Base-by-base conservation (phyloP, 2,329 filamentous ascomycete genomes). In the Aspergillus latus region DNA sequence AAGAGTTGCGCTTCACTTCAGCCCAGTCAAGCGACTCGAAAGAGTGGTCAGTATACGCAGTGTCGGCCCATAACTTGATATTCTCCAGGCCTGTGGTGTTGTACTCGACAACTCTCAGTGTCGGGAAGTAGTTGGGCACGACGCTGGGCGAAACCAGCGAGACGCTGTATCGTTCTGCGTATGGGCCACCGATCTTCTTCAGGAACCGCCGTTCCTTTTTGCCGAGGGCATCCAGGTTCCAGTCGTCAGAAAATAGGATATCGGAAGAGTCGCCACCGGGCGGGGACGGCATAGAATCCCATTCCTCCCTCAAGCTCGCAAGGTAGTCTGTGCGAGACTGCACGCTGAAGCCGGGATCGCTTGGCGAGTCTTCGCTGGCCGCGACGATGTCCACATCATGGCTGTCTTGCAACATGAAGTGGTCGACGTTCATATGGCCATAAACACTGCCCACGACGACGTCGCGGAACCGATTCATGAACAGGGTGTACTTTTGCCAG, bases 351-450 rank as follows among this genome's bases (percentile, higher is more conserved):
- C 47, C 70, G 51, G 34, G 65, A 58, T 16, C 66, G 52, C n/a
- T 47, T 42, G 21, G 8, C 36, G 26, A 30, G n/a, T 48, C 34
- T 8, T 45, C 45, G 7, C 71, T 64, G 2, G 72, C 65, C 43
- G 74, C 74, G 28, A 77, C 75, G 47, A 91, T 80, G 59, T 89
- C 81, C 52, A 97, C 81, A 0, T 96, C 84, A 40, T 88, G 81
- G 56, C 86, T 90, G 70, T 97, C 93, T 66, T 96, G 90, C 13
- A 99, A 77, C 68, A 97, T 83, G 74, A 99, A 99, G 72, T 99
- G 94, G 66, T 99, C 94, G 62, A 97, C 89, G 68, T 99, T 99
- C 94, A 99, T 97, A 71, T 99, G 94, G 1, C 93, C 94, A 68
- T 89, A 99, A 5, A 96, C 69, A 28, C 85, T 86, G 10, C 84